These are phyloP conservation scores for Prunus persica DNA, from an alignment of 306 rosid species.

Conservation along the genomic window Prunus_persica_NCBIv2 NC_034016.1:21424001-21424500, in stretches of 20 bases:
- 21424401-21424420: neutral
- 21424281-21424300: conserved; percentile 71
- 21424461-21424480: neutral
- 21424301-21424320: conserved; percentile 74
- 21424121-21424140: neutral
- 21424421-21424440: neutral
- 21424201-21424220: neutral
- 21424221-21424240: conserved; percentile 15
- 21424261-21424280: conserved; percentile 91
- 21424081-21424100: neutral
- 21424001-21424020: conserved; percentile 67
- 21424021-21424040: neutral
- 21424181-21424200: neutral
- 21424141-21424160: neutral
- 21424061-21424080: no score
- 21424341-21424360: conserved; percentile 11
- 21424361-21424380: conserved; percentile 5
- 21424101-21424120: neutral
- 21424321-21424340: conserved; percentile 69
- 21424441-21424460: neutral
- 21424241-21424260: conserved; percentile 40
- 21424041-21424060: neutral
- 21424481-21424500: neutral
- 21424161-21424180: neutral
- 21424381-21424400: neutral